Evolutionary conservation across 129 eudicot genomes (phyloP).

Genomic region (Silybum marianum): DNA sequence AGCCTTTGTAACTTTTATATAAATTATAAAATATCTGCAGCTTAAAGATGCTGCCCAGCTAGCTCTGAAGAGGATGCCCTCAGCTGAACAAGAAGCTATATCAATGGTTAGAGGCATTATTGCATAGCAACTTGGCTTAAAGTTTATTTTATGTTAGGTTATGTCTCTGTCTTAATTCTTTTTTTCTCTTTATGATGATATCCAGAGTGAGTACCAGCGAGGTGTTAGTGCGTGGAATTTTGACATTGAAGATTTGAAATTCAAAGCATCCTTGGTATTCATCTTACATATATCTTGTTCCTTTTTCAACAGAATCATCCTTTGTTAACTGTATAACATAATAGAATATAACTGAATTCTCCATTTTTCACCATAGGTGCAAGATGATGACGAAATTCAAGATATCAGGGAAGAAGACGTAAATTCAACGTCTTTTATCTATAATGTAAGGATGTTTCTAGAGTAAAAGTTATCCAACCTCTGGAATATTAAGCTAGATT

Average conservation of each 20-base stretch:
- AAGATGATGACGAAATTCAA: constrained; percentile 82
- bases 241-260: constrained; percentile 86
- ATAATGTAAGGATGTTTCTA: constrained; percentile 42
- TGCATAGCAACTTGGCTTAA: background rate
- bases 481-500: constrained; percentile 15
- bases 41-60: constrained; percentile 93
- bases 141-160: background rate
- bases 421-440: constrained; percentile 40
- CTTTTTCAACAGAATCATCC: background rate
- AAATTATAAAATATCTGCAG: constrained; percentile 38
- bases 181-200: background rate
- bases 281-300: constrained; percentile 9
- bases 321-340: background rate
- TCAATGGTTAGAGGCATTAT: constrained; percentile 67
- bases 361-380: constrained; percentile 52
- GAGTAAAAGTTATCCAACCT: background rate
- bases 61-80: constrained; percentile 94
- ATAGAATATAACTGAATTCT: constrained; percentile 8
- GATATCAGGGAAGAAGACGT: constrained; percentile 67
- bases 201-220: constrained; percentile 96
- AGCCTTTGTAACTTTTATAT: background rate
- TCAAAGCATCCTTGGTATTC: constrained; percentile 90
- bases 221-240: constrained; percentile 99
- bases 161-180: background rate
- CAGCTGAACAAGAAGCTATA: constrained; percentile 96